Conservation (phyloP, 306 rosid species). For the Prunus kanzakura region DNA sequence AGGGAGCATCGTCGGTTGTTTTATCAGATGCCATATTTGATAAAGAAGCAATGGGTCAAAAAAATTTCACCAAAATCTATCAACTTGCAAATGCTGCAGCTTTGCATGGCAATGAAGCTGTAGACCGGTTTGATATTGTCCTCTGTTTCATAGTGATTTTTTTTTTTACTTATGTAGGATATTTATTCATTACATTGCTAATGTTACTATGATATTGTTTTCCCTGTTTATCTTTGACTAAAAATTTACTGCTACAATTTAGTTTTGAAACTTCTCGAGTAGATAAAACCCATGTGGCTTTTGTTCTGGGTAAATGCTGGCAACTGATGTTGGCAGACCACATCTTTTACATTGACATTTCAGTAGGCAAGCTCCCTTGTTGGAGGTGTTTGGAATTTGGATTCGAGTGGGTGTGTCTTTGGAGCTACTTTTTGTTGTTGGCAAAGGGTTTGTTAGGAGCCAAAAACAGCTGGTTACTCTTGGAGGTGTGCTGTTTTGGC, state of each 20-base stretch:
- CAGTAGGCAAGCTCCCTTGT: neutral
- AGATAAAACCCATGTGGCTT: neutral
- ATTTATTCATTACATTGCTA: neutral
- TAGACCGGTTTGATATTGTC: slow-evolving; percentile 39
- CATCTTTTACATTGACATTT: neutral
- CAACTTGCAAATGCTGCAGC: slow-evolving; percentile 66
- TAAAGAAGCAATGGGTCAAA: slow-evolving; percentile 51
- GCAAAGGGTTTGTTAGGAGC: neutral
- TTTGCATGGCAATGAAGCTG: slow-evolving; percentile 51
- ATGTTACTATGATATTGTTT: neutral
- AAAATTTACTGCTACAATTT: neutral
- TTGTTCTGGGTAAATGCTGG: neutral
- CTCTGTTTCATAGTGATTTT: neutral
- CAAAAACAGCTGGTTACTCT: neutral
- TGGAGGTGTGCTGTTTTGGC: neutral
- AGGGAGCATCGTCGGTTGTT: slow-evolving; percentile 79
- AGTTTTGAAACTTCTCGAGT: neutral
- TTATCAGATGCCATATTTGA: slow-evolving; percentile 87
- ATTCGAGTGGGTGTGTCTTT: neutral
- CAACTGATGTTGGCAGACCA: neutral
- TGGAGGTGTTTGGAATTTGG: neutral
- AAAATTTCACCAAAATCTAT: slow-evolving; percentile 49
- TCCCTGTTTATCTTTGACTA: neutral
- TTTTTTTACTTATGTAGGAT: neutral
- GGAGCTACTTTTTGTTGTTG: neutral